These are phyloP conservation scores for Penstemon eatonii DNA, from an alignment of 257 asterid genomes.

Conservation along the genomic window DNA sequence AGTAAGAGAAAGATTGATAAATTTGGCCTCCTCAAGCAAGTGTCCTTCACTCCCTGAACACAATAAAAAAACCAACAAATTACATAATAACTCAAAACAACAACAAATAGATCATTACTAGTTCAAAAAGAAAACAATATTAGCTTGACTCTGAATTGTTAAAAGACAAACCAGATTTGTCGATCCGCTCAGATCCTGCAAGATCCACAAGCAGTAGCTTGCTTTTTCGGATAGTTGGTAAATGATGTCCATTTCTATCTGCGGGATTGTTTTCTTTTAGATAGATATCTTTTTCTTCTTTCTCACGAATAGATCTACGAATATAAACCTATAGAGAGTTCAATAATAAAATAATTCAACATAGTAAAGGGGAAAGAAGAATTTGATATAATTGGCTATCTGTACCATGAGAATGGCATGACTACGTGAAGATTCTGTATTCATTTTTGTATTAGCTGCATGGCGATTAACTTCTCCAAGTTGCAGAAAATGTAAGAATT, in stretches of 20 bases:
- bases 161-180: constrained; percentile 71
- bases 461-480: constrained; percentile 84
- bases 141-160: constrained; percentile 4
- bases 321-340: constrained; percentile 56
- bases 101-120: constrained; percentile 5
- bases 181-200: constrained; percentile 89
- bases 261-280: constrained; percentile 38
- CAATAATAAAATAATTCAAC: constrained; percentile 14
- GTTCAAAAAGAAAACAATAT: constrained; percentile 9
- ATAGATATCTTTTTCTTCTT: constrained; percentile 46
- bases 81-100: constrained; percentile 13
- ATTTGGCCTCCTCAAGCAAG: constrained; percentile 82
- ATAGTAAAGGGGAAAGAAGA: background rate
- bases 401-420: constrained; percentile 91
- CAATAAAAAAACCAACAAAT: constrained; percentile 22
- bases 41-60: constrained; percentile 87
- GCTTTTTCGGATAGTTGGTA: constrained; percentile 74
- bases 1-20: constrained; percentile 83
- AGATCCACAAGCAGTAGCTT: constrained; percentile 90
- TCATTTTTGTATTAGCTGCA: constrained; percentile 91
- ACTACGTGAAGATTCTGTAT: constrained; percentile 90
- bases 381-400: constrained; percentile 12
- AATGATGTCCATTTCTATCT: constrained; percentile 40
- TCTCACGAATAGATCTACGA: constrained; percentile 49
- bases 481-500: constrained; percentile 65